Evolutionary conservation across 352 stramenopile genomes (phyloP).

Genomic region (Halophytophthora polymorphica): DNA sequence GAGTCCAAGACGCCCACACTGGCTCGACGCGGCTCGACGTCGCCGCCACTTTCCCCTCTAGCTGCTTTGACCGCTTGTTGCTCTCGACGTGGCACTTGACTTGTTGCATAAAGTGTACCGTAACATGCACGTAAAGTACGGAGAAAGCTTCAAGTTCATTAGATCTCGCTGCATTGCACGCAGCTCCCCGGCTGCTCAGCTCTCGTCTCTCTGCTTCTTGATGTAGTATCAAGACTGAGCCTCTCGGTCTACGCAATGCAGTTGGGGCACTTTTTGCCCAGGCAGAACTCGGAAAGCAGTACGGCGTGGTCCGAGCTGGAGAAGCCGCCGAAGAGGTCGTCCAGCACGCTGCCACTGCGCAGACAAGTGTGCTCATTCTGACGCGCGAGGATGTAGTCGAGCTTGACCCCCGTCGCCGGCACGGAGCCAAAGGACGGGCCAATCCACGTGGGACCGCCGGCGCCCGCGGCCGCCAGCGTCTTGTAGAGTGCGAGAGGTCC

Average conservation of each 20-base stretch:
- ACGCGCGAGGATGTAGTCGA: slow-evolving; percentile 72
- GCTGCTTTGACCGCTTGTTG: too few relatives aligned
- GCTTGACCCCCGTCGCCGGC: slow-evolving; percentile 29
- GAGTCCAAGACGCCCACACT: too few relatives aligned
- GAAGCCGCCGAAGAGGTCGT: slow-evolving; percentile 45
- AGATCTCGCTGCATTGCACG: too few relatives aligned
- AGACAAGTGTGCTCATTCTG: slow-evolving; percentile 45
- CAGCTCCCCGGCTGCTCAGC: too few relatives aligned
- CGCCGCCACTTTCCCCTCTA: too few relatives aligned
- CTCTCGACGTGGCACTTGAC: too few relatives aligned
- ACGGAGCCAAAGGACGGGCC: slow-evolving; percentile 41
- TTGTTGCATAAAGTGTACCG: too few relatives aligned
- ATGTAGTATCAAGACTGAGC: not conserved
- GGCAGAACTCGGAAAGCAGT: slow-evolving; percentile 55
- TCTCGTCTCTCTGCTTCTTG: too few relatives aligned
- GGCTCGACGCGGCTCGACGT: too few relatives aligned
- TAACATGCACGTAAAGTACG: too few relatives aligned
- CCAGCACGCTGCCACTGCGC: slow-evolving; percentile 35
- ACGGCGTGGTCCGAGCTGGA: slow-evolving; percentile 65
- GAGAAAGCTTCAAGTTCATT: too few relatives aligned
- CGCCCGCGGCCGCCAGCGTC: slow-evolving; percentile 41
- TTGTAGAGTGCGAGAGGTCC: slow-evolving; percentile 62
- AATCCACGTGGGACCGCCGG: slow-evolving; percentile 57
- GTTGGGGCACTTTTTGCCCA: slow-evolving; percentile 32
- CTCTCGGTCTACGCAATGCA: slow-evolving; percentile 34